Evolutionary conservation across 1,284 basidiomycete species (phyloP).

Genomic region (Rhodotorula sp.): DNA sequence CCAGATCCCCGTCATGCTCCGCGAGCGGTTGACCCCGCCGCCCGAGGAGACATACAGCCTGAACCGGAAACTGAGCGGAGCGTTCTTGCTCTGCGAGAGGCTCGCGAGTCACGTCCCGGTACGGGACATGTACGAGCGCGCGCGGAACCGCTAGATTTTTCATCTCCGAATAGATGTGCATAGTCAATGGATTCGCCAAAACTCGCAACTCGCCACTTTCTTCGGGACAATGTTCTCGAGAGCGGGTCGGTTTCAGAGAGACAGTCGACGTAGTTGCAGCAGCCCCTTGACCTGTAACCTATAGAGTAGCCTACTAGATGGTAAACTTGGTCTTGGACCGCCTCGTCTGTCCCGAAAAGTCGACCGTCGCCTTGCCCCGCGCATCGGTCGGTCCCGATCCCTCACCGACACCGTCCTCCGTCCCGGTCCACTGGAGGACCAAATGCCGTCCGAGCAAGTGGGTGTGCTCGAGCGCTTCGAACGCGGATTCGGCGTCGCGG

Average conservation of each 20-base stretch:
- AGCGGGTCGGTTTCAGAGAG: too few species aligned
- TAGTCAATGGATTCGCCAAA: too few species aligned
- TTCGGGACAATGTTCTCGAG: too few species aligned
- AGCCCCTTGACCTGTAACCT: too few species aligned
- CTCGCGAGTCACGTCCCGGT: conserved; percentile 75
- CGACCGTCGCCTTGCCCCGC: background rate
- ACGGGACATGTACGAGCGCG: conserved; percentile 46
- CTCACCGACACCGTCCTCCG: conserved; percentile 68
- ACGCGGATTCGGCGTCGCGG: conserved; percentile 81
- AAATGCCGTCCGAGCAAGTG: conserved; percentile 94
- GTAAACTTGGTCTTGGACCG: conserved; percentile 5
- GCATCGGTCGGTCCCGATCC: conserved; percentile 38
- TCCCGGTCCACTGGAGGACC: conserved; percentile 89
- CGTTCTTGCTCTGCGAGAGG: conserved; percentile 84
- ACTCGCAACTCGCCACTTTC: too few species aligned
- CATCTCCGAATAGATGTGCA: background rate
- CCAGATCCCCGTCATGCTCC: conserved; percentile 87
- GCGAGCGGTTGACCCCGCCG: conserved; percentile 83
- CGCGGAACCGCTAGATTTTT: background rate
- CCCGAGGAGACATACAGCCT: conserved; percentile 92
- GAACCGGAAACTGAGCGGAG: conserved; percentile 90
- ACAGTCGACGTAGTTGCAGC: too few species aligned
- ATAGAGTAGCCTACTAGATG: background rate
- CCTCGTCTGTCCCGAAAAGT: background rate
- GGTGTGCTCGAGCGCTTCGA: conserved; percentile 79